Conservation (phyloP, 768 basidiomycete genomes). For the Pleurotus sapidus region DNA sequence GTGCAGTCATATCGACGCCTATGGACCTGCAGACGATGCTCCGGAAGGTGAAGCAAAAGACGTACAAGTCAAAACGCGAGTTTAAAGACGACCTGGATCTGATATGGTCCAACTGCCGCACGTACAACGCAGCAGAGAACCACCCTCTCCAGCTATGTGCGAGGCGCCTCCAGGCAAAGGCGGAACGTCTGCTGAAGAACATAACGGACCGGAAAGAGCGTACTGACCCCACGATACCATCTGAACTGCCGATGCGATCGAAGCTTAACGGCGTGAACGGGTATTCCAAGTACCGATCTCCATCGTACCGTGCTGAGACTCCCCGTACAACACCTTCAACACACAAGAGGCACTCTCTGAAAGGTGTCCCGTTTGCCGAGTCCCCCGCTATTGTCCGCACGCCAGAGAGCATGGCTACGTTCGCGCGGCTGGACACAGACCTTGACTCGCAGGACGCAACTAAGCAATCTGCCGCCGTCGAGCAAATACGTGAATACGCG, state of each 20-base stretch:
- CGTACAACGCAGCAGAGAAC: constrained; percentile 87
- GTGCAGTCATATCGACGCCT: constrained; percentile 82
- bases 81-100: constrained; percentile 94
- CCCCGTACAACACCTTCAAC: constrained; percentile 21
- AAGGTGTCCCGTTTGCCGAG: constrained; percentile 58
- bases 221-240: constrained; percentile 65
- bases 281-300: constrained; percentile 36
- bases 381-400: constrained; percentile 69
- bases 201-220: constrained; percentile 89
- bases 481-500: constrained; percentile 34
- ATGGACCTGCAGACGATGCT: constrained; percentile 96
- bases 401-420: constrained; percentile 68
- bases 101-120: constrained; percentile 95
- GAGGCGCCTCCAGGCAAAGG: constrained; percentile 76
- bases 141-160: constrained; percentile 88
- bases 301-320: constrained; percentile 26
- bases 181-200: constrained; percentile 81
- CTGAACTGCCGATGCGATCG: constrained; percentile 28
- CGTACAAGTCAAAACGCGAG: constrained; percentile 91
- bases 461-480: constrained; percentile 15
- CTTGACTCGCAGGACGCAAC: constrained; percentile 6
- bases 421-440: constrained; percentile 50
- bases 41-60: constrained; percentile 88
- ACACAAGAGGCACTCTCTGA: constrained; percentile 22
- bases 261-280: constrained; percentile 45